These are phyloP conservation scores for Starmera dryadoides DNA, from an alignment of 805 yeast species.

Conservation along the genomic window DNA sequence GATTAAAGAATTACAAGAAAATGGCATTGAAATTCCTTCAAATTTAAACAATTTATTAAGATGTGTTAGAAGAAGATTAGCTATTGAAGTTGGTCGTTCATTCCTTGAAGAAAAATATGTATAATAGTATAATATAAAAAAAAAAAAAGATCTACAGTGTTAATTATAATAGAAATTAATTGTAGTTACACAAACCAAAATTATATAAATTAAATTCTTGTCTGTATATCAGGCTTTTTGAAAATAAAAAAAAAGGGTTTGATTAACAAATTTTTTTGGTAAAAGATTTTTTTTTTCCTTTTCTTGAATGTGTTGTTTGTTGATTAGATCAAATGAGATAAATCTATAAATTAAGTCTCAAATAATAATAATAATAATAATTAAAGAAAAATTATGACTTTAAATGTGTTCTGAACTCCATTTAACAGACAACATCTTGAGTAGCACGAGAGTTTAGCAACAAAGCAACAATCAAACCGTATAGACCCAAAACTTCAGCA, in stretches of 20 bases:
- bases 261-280: too few relatives aligned
- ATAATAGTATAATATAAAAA: not conserved
- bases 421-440: slow-evolving; percentile 79
- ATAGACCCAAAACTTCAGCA: slow-evolving; percentile 97
- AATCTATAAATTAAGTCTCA: too few relatives aligned
- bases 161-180: too few relatives aligned
- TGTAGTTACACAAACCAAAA: too few relatives aligned
- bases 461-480: slow-evolving; percentile 97
- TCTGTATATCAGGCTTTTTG: too few relatives aligned
- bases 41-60: slow-evolving; percentile 10
- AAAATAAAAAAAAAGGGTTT: too few relatives aligned
- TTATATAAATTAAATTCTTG: too few relatives aligned
- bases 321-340: too few relatives aligned
- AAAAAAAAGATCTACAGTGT: not conserved
- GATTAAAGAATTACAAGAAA: slow-evolving; percentile 13
- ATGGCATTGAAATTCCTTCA: slow-evolving; percentile 11
- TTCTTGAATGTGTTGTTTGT: too few relatives aligned
- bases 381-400: not conserved
- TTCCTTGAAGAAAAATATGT: slow-evolving; percentile 12
- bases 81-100: slow-evolving; percentile 17
- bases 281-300: too few relatives aligned
- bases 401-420: not conserved
- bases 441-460: slow-evolving; percentile 96
- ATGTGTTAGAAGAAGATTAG: slow-evolving; percentile 16
- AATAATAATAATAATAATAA: not conserved